These are phyloP conservation scores for Nicotiana benthamiana DNA, from an alignment of 257 asterid genomes.

Conservation along the genomic window DNA sequence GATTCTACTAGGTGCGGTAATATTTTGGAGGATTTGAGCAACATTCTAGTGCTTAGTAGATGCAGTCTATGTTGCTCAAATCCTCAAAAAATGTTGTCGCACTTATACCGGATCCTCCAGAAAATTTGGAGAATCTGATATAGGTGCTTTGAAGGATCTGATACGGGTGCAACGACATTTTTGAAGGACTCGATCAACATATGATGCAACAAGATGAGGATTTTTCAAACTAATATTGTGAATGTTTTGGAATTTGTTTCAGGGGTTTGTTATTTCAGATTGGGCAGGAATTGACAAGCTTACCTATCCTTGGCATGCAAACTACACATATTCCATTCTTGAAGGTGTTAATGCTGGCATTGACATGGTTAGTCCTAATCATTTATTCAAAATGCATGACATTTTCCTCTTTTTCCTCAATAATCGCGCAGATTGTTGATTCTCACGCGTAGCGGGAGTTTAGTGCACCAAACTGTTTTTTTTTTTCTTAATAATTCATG, in stretches of 20 bases:
- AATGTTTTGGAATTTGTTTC: background rate
- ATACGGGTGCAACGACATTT: background rate
- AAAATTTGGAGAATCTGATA: background rate
- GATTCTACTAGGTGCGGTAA: background rate
- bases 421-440: too few relatives aligned
- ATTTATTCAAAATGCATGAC: background rate
- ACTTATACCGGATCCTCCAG: background rate
- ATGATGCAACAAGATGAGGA: background rate
- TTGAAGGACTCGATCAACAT: background rate
- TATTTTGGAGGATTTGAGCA: background rate
- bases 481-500: too few relatives aligned
- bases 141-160: background rate
- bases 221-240: background rate
- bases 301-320: constrained; percentile 9
- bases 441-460: too few relatives aligned
- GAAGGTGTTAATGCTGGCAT: constrained; percentile 12
- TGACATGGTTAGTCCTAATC: constrained; percentile 13
- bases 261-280: constrained; percentile 20
- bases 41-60: too few relatives aligned
- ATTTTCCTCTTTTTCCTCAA: background rate
- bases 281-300: constrained; percentile 14
- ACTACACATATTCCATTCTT: constrained; percentile 17
- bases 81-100: background rate
- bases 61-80: background rate
- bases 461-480: too few relatives aligned